Percentiles rank a stretch among this genome's conserved stretches.
phyloP scores from a whole-genome alignment of 345 rosid species.

The Euclidium syriacum region DNA sequence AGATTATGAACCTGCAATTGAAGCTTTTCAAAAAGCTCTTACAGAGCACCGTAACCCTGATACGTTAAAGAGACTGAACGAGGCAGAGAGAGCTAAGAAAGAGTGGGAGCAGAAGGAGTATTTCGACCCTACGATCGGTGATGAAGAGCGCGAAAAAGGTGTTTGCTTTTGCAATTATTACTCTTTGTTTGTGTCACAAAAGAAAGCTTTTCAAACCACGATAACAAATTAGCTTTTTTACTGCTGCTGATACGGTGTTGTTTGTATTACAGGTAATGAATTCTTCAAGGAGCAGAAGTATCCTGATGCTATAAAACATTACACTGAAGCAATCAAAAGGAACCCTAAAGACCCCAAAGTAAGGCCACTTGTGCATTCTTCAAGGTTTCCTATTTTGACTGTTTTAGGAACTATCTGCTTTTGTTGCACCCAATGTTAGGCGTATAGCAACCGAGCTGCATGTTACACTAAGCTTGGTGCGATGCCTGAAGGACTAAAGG shows the following conservation, averaged over 20 bases:
- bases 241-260: neutral
- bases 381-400: neutral
- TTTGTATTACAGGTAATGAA: conserved; percentile 58
- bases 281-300: conserved; percentile 76
- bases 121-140: conserved; percentile 77
- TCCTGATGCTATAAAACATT: conserved; percentile 88
- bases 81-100: conserved; percentile 81
- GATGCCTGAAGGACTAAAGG: conserved; percentile 83
- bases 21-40: conserved; percentile 92
- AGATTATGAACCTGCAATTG: conserved; percentile 82
- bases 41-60: conserved; percentile 96
- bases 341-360: conserved; percentile 78
- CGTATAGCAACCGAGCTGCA: conserved; percentile 92
- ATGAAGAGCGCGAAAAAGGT: conserved; percentile 97
- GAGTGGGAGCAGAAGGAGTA: conserved; percentile 81
- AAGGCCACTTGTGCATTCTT: neutral
- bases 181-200: neutral
- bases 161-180: neutral
- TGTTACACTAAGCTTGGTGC: conserved; percentile 92
- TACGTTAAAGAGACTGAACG: conserved; percentile 78
- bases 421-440: conserved; percentile 34
- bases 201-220: neutral
- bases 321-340: conserved; percentile 81
- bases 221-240: neutral
- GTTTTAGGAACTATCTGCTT: neutral